Base-by-base conservation (phyloP, 345 rosid genomes). In the Eucalyptus camaldulensis region DNA sequence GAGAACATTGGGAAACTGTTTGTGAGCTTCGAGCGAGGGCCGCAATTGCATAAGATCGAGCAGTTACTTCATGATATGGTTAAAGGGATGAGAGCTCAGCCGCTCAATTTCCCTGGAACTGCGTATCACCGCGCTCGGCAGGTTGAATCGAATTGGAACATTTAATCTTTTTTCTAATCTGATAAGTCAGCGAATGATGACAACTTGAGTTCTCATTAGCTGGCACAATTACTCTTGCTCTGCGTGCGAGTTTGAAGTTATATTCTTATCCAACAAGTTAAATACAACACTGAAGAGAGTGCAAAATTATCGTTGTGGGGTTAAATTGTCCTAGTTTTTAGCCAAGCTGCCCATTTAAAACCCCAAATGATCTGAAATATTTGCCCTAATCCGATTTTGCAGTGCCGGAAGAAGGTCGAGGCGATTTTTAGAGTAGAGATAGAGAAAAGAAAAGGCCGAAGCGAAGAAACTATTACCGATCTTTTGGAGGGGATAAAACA, bases 401-500 rank as follows among this genome's bases (percentile, higher is more conserved):
- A 90, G 93, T 91, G 95, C 76, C 88, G 92, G 62, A 90, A 90
- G 90, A 90, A 89, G 80, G 86, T 93, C 7, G 91, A 92, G 40
- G 85, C 24, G 1, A 90, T 94, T 44, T 94, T 91, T 53, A 87
- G 80, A 56, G 88, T 3, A 10, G 89, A 91, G 91, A 87, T 92
- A 10, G 92, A 92, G 91, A 90, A 92, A 89, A 91, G 90, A 88
- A 92, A 89, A 90, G 90, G 49, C 40, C 51, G 37, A 7, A 89
- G 24, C 49, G 76, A 49, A 53, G 88, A 88, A 53, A 86, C 47
- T 5, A 53, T 40, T 13, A 91, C 89, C 16, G 95, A 93, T 89
- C 89, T 93, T 15, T 90, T 93, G 95, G 94, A 94, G 49, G 93
- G 93, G 8, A 56, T 93, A 58, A 92, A 90, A 90, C 89, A 91